These are phyloP conservation scores for Exophiala oligosperma DNA, from an alignment of 2,329 filamentous ascomycete genomes.

Conservation along the genomic window DNA sequence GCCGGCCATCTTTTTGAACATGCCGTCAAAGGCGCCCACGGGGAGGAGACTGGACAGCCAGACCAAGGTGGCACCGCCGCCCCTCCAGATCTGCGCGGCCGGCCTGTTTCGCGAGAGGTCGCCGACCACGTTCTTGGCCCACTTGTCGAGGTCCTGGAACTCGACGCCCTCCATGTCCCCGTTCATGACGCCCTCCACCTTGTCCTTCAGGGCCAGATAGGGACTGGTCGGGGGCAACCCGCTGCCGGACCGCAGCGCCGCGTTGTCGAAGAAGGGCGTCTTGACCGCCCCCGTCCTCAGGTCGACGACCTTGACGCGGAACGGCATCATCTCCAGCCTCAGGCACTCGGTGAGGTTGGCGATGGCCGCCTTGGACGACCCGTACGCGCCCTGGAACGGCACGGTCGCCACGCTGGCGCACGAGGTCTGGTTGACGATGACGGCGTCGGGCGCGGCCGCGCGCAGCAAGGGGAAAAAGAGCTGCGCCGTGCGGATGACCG, in stretches of 20 bases:
- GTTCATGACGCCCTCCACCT: conserved; percentile 15
- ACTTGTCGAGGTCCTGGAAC: conserved; percentile 3
- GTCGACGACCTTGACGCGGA: conserved; percentile 34
- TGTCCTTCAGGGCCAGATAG: conserved; percentile 12
- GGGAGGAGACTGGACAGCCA: conserved; percentile 12
- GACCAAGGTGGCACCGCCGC: conserved; percentile 6
- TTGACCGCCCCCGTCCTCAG: conserved; percentile 30
- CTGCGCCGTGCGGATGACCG: conserved; percentile 38
- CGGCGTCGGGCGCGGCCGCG: conserved; percentile 50
- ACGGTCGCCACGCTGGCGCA: conserved; percentile 31
- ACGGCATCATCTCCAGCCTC: conserved; percentile 35
- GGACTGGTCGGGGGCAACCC: conserved; percentile 4
- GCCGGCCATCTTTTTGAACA: conserved; percentile 12
- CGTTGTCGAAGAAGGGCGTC: conserved; percentile 40
- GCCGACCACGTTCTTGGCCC: conserved; percentile 48
- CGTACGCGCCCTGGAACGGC: conserved; percentile 37
- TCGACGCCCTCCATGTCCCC: neutral
- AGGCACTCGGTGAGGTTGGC: conserved; percentile 56
- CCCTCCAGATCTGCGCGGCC: conserved; percentile 19
- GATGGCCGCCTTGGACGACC: conserved; percentile 49
- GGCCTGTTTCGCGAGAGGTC: conserved; percentile 53
- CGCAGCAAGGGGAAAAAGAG: conserved; percentile 24
- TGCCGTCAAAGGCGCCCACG: conserved; percentile 10
- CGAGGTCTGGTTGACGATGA: conserved; percentile 42
- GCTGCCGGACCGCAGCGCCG: neutral